A percentile compares a stretch with the other conserved stretches of the same genome.
Evolutionary conservation across 371 early-diverging fungal genomes (phyloP).

Genomic region (Mucor velutinosus): DNA sequence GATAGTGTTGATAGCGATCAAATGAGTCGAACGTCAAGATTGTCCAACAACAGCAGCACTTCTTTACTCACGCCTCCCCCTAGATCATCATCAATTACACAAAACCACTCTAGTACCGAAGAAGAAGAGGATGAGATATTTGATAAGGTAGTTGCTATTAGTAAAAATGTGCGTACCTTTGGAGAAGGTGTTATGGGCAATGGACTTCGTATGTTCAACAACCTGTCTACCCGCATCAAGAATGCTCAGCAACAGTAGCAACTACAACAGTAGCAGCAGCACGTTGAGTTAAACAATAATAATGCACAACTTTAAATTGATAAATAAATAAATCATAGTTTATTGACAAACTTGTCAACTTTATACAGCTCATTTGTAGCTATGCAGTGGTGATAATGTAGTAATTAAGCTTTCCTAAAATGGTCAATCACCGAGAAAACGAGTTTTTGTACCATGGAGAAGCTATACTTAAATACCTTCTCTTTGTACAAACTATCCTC

Average conservation of each 20-base stretch:
- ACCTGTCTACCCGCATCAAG: constrained; percentile 34
- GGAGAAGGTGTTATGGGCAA: constrained; percentile 39
- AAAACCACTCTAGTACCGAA: background rate
- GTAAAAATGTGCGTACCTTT: constrained; percentile 38
- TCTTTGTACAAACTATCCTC: background rate
- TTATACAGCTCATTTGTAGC: background rate
- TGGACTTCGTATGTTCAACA: constrained; percentile 39
- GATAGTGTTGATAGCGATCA: background rate
- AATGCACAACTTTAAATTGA: background rate
- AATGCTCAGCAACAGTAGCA: constrained; percentile 7
- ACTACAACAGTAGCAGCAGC: background rate
- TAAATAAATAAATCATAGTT: background rate
- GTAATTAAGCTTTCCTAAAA: background rate
- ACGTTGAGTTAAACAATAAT: background rate
- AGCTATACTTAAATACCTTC: background rate
- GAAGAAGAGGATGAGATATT: constrained; percentile 33
- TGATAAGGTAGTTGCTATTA: constrained; percentile 40
- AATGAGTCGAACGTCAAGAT: background rate
- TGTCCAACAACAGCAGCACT: background rate
- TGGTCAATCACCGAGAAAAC: constrained; percentile 16
- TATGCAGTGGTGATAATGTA: background rate
- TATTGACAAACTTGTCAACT: background rate
- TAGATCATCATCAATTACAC: constrained; percentile 12
- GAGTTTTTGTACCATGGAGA: background rate
- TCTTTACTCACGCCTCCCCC: constrained; percentile 18